A percentile compares a stretch with the other conserved stretches of the same genome.
Evolutionary conservation across 495 filamentous ascomycete species (phyloP).

Genomic region (Talaromyces trachyspermus): DNA sequence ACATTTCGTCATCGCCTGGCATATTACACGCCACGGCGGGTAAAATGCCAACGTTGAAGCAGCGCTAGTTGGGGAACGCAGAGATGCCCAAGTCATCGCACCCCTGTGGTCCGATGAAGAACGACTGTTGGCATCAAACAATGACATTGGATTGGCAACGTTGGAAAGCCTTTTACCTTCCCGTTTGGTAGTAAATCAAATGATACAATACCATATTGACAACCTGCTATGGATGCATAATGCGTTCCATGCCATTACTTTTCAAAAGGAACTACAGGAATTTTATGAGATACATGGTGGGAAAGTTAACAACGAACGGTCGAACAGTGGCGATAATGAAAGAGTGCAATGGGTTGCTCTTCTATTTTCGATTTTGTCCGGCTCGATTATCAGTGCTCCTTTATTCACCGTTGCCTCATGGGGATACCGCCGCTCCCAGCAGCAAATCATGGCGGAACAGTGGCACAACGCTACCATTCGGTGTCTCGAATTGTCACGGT

Average conservation of each 20-base stretch:
- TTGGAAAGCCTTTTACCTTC: background rate
- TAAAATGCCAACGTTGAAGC: no score
- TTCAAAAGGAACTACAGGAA: slow-evolving; percentile 20
- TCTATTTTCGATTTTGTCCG: slow-evolving; percentile 33
- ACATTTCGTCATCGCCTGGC: no score
- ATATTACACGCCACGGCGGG: no score
- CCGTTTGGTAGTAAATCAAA: no score
- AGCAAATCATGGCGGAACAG: slow-evolving; percentile 21
- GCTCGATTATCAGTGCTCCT: slow-evolving; percentile 29
- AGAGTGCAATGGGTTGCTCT: slow-evolving; percentile 34
- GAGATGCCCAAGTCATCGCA: no score
- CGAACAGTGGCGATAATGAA: no score
- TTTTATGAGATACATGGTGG: slow-evolving; percentile 24
- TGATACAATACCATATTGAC: slow-evolving; percentile 32
- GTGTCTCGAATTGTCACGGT: slow-evolving; percentile 30
- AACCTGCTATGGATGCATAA: slow-evolving; percentile 34
- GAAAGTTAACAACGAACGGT: slow-evolving; percentile 11
- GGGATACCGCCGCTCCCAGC: slow-evolving; percentile 29
- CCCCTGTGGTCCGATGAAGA: no score
- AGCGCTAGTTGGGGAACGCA: no score
- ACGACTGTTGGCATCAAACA: no score
- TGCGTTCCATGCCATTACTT: slow-evolving; percentile 25
- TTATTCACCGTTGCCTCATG: slow-evolving; percentile 18
- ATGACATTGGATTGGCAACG: no score
- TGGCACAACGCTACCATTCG: slow-evolving; percentile 30